Base-by-base conservation (phyloP, 192 early-diverging fungal genomes). In the Podila minutissima region DNA sequence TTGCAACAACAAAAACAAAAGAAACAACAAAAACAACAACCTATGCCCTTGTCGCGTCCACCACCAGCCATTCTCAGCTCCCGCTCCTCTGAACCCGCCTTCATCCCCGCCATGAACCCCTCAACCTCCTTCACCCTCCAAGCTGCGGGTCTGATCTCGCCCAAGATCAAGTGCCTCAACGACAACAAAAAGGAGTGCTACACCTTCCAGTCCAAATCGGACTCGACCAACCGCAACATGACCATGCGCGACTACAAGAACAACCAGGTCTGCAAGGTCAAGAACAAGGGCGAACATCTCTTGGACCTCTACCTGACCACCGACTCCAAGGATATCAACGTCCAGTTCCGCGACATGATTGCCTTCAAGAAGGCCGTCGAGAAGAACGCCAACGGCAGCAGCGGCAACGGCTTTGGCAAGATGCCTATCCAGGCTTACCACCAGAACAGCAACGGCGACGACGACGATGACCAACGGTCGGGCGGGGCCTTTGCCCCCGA, bases 361-460 rank as follows among this genome's bases (percentile, higher is more conserved):
- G 77, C 77, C 11, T 81, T 81, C 71, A 81, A 81, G 71, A 81
- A 81, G 58, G 77, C 71, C n/a, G 77, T 72, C 22, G 77, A 81
- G 33, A 81, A 81, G 71, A 75, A 71, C 28, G 24, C 71, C 13
- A 51, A 72, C 50, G 53, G 53, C 20, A 55, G 24, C n/a, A 26
- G 13, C 50, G n/a, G n/a, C 53, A 55, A 55, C 17, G n/a, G n/a
- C 22, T 55, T 55, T 55, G 53, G 53, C 32, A 69, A 69, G 49
- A 41, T 64, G 11, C 28, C 66, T 8, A 46, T 46, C 41, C 41
- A 46, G 15, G 41, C 41, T 0, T 46, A 46, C 41, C 41, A 46
- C 15, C 41, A 46, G 41, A 12, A 46, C 41, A 46, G 41, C 41
- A 46, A 28, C 9, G 35, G 35, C 7, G 35, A 59, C 0, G 75